Conservation (phyloP, 192 early-diverging fungal species). For the Phlyctochytrium planicorne region DNA sequence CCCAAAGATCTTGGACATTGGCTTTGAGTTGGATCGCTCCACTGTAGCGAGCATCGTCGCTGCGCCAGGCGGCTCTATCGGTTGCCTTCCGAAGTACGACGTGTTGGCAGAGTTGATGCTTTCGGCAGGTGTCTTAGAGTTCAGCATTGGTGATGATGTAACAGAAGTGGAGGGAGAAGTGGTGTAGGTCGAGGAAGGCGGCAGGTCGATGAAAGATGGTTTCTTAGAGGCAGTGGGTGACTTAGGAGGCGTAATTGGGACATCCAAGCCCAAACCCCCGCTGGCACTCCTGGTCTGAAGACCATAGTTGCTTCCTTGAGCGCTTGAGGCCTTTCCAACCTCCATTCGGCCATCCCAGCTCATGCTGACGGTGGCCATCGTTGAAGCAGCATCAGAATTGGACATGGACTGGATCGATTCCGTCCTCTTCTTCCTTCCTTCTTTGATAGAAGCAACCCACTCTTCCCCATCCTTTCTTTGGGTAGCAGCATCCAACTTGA, state of each 20-base stretch:
- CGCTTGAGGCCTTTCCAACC: too few species aligned
- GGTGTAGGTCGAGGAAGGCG: not conserved
- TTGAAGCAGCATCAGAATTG: not conserved
- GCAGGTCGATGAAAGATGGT: too few species aligned
- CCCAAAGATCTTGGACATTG: conserved; percentile 26
- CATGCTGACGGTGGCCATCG: too few species aligned
- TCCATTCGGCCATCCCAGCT: too few species aligned
- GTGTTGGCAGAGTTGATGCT: too few species aligned
- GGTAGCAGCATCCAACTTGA: not conserved
- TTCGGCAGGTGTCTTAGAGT: too few species aligned
- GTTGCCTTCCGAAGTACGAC: not conserved
- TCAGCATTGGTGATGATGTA: not conserved
- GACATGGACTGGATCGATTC: not conserved
- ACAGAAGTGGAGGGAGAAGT: not conserved
- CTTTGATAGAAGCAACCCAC: not conserved
- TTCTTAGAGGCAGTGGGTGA: too few species aligned
- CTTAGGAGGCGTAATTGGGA: too few species aligned
- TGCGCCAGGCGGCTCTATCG: not conserved
- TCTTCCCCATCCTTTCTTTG: conserved; percentile 1
- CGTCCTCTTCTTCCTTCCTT: not conserved
- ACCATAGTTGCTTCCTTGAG: too few species aligned
- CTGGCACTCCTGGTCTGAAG: too few species aligned
- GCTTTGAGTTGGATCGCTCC: conserved; percentile 10
- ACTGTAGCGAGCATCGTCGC: not conserved
- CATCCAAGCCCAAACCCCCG: too few species aligned